Percentiles rank a stretch among this genome's conserved stretches.
These are phyloP conservation scores for Neurospora intermedia DNA, from an alignment of 495 filamentous ascomycete species.

Conservation along the genomic window DNA sequence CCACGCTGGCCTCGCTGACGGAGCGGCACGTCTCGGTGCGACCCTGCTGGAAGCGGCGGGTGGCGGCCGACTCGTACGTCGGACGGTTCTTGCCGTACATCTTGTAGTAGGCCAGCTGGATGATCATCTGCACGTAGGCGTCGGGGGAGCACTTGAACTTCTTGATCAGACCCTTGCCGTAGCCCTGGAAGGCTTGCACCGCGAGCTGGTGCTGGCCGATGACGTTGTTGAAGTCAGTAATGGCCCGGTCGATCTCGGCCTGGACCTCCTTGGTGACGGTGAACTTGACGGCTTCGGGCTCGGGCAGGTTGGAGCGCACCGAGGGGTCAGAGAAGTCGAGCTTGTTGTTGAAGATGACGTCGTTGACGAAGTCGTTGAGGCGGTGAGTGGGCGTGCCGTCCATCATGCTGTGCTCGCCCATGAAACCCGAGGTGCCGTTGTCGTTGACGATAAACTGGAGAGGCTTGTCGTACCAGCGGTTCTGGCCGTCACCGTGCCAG, in stretches of 20 bases:
- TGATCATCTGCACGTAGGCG: constrained; percentile 96
- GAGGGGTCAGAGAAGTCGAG: constrained; percentile 69
- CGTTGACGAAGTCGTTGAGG: constrained; percentile 87
- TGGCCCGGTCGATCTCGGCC: constrained; percentile 63
- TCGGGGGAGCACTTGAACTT: constrained; percentile 98
- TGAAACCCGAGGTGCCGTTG: constrained; percentile 95
- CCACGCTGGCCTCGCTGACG: constrained; percentile 84
- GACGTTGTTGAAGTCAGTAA: constrained; percentile 62
- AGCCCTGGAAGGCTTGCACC: constrained; percentile 91
- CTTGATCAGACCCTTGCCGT: constrained; percentile 98
- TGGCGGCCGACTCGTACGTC: constrained; percentile 95
- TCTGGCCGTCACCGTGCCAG: constrained; percentile 94
- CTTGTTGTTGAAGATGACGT: constrained; percentile 81
- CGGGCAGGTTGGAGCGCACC: constrained; percentile 73
- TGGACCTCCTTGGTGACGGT: constrained; percentile 59
- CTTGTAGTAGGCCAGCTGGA: constrained; percentile 97
- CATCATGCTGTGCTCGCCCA: constrained; percentile 99
- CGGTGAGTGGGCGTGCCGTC: constrained; percentile 96
- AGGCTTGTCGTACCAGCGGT: constrained; percentile 98
- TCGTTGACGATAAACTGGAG: constrained; percentile 97
- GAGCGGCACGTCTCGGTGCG: constrained; percentile 93
- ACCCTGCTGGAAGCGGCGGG: constrained; percentile 87
- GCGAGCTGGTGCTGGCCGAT: constrained; percentile 83
- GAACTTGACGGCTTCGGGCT: constrained; percentile 70
- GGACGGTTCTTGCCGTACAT: constrained; percentile 98